phyloP scores from a whole-genome alignment of 495 filamentous ascomycete genomes.

The Pseudomonodictys pantanalensis region DNA sequence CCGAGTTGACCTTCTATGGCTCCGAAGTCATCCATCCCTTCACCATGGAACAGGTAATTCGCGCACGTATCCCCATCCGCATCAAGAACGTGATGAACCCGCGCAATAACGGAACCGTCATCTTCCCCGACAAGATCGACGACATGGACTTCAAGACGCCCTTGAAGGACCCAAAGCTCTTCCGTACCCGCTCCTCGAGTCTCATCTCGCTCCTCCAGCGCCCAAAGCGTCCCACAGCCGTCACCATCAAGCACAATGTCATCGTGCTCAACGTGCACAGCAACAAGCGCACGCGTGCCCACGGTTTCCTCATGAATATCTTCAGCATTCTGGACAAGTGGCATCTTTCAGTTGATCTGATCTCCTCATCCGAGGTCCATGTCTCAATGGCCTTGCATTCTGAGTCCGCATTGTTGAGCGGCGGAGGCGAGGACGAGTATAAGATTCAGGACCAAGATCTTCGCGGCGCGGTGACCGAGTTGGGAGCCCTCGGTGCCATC shows the following conservation, averaged over 20 bases:
- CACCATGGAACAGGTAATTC: constrained; percentile 98
- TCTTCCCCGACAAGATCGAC: constrained; percentile 55
- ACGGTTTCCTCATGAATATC: constrained; percentile 88
- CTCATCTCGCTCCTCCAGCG: constrained; percentile 16
- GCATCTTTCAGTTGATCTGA: constrained; percentile 82
- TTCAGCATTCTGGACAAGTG: constrained; percentile 80
- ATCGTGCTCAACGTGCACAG: constrained; percentile 92
- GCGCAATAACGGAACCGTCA: constrained; percentile 78
- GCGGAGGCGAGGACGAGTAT: constrained; percentile 59
- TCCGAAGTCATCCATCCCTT: constrained; percentile 88
- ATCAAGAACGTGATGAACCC: constrained; percentile 99
- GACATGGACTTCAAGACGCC: constrained; percentile 49
- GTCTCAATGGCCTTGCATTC: constrained; percentile 93
- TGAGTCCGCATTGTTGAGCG: constrained; percentile 45
- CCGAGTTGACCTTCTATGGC: constrained; percentile 55
- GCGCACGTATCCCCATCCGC: constrained; percentile 84
- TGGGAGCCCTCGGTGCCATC: constrained; percentile 75
- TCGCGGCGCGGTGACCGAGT: constrained; percentile 50
- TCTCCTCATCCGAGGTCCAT: constrained; percentile 90
- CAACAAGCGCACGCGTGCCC: constrained; percentile 81
- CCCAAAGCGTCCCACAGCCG: constrained; percentile 69
- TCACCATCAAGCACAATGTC: constrained; percentile 93
- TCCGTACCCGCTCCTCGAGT: constrained; percentile 39
- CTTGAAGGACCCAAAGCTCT: constrained; percentile 43
- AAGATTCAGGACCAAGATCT: constrained; percentile 45